Evolutionary conservation across 768 basidiomycete species (phyloP).

Genomic region (Royoungia palumana): DNA sequence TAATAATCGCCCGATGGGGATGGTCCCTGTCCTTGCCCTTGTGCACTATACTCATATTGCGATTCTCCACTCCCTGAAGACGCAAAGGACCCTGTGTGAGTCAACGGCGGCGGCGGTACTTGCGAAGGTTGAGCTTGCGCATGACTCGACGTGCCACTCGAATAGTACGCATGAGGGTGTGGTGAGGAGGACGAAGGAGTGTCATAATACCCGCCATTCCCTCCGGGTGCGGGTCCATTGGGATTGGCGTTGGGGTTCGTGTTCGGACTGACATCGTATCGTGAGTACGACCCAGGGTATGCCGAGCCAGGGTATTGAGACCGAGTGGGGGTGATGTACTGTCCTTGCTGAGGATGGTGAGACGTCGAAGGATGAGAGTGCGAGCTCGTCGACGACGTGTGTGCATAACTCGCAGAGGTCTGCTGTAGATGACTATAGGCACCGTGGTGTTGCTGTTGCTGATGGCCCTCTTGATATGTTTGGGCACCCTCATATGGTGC

Average conservation of each 20-base stretch:
- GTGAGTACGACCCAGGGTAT: constrained; percentile 29
- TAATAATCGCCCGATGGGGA: constrained; percentile 26
- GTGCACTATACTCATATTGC: constrained; percentile 21
- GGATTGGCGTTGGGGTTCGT: constrained; percentile 10
- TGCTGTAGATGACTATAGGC: constrained; percentile 22
- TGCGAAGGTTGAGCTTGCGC: constrained; percentile 16
- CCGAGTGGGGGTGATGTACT: constrained; percentile 24
- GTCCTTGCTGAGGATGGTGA: constrained; percentile 23
- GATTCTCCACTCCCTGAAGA: constrained; percentile 24
- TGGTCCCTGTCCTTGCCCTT: constrained; percentile 19
- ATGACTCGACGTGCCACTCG: constrained; percentile 16
- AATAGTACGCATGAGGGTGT: constrained; percentile 22
- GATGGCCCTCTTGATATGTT: constrained; percentile 26
- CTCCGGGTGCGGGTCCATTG: constrained; percentile 10
- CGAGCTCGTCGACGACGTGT: constrained; percentile 19
- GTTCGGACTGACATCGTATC: constrained; percentile 28
- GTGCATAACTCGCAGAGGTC: constrained; percentile 15
- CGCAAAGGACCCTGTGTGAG: constrained; percentile 21
- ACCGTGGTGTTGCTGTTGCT: constrained; percentile 20
- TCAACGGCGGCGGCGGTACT: constrained; percentile 14
- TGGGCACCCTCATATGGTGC: constrained; percentile 26
- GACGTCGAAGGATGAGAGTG: constrained; percentile 19
- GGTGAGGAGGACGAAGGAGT: constrained; percentile 20
- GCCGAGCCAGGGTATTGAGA: constrained; percentile 24
- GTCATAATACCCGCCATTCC: constrained; percentile 26